Percentiles rank a stretch among this genome's conserved stretches.
Evolutionary conservation across 202 grass and related monocot genomes (phyloP).

Genomic region (Schoenoplectus triqueter): DNA sequence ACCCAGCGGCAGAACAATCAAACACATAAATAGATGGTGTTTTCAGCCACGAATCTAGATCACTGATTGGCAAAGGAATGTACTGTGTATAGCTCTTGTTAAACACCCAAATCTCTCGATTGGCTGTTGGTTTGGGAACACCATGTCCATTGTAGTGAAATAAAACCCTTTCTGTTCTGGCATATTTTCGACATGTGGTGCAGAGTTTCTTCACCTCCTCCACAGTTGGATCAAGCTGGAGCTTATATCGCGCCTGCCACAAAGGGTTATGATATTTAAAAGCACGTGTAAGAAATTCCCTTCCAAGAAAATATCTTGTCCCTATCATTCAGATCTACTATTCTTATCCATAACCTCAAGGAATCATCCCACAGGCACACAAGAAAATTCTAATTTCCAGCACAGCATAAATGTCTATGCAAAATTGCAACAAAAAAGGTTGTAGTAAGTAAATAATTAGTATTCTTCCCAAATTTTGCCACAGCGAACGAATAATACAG

Average conservation of each 20-base stretch:
- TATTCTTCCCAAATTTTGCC: neutral
- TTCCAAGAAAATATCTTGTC: neutral
- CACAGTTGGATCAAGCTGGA: conserved; percentile 89
- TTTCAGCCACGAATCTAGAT: conserved; percentile 96
- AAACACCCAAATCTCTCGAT: conserved; percentile 99
- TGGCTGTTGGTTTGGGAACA: conserved; percentile 90
- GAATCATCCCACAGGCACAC: neutral
- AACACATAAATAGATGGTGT: conserved; percentile 99
- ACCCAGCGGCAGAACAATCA: conserved; percentile 93
- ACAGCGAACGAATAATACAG: neutral
- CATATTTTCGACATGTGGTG: conserved; percentile 95
- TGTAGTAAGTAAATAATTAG: neutral
- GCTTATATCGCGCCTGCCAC: conserved; percentile 83
- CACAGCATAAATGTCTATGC: neutral
- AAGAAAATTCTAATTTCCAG: conserved; percentile 44
- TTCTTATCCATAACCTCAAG: neutral
- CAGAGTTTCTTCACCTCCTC: conserved; percentile 99
- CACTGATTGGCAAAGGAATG: conserved; percentile 91
- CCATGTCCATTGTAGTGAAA: conserved; percentile 99
- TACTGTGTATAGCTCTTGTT: conserved; percentile 99
- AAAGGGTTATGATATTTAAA: conserved; percentile 28
- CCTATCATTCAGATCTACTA: neutral
- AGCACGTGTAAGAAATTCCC: neutral
- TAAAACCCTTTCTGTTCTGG: conserved; percentile 94
- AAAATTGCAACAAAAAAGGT: conserved; percentile 20